Base-by-base conservation (phyloP, 805 yeast species). In the Candida glaebosa region DNA sequence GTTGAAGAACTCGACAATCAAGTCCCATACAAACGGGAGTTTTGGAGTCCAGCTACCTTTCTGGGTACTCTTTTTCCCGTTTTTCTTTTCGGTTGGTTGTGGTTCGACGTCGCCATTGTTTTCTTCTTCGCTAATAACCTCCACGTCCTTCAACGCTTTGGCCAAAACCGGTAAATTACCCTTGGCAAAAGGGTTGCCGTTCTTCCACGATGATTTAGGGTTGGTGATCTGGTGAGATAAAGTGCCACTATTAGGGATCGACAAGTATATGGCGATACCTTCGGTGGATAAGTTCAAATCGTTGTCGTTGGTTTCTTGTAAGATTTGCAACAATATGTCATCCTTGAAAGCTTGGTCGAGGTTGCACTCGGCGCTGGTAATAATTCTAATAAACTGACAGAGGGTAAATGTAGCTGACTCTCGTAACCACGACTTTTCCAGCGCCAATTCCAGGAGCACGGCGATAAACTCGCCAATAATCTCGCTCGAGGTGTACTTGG, bases 361-460 rank as follows among this genome's bases (percentile, higher is more conserved):
- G n/a, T 38, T 28, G 39, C 25, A 37, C 15, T 39, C 41, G 5
- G 40, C 18, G 18, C 31, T 17, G 15, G 28, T 32, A 33, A 32
- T 45, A 31, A 16, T 30, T 37, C 17, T 54, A 6, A 68, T 44
- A 36, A 84, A 71, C 39, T 77, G 81, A 50, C 75, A 78, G 36
- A 90, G 66, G 1, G 95, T 84, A 54, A 73, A 86, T 52, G 86
- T 71, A 31, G 87, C 73, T 3, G 95, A 79, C 61, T 91, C 96
- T 45, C 95, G 70, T 32, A 90, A 75, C 97, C 97, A 90, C 1
- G 86, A 76, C 58, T 90, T 91, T 26, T 66, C 49, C 10, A 67
- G 58, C 0, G 95, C 75, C 41, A 90, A 66, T 18, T 76, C 79
- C 3, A 87, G 57, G 28, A 85, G 52, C 22, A 67, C 57, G 3